phyloP scores from a whole-genome alignment of 495 filamentous ascomycete species.

The Cladorrhinum samala region DNA sequence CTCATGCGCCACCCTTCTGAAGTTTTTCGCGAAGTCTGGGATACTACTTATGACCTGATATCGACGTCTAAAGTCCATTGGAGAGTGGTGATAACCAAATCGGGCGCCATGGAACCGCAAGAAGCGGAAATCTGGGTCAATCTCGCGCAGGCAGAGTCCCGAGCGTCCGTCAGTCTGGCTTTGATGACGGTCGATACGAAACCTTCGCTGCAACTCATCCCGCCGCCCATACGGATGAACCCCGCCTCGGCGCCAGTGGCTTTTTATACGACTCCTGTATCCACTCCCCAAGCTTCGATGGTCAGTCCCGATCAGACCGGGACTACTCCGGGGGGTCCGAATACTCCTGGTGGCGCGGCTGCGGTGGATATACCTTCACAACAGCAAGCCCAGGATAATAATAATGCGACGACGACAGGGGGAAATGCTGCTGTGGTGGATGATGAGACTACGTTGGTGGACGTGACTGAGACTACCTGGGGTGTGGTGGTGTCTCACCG shows the following conservation, averaged over 20 bases:
- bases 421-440: no score
- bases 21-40: slow-evolving; percentile 76
- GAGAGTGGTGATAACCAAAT: slow-evolving; percentile 72
- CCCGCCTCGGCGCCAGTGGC: slow-evolving; percentile 29
- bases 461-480: slow-evolving; percentile 77
- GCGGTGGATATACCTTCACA: no score
- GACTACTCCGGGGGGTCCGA: slow-evolving; percentile 42
- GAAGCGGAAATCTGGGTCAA: slow-evolving; percentile 60
- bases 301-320: slow-evolving; percentile 51
- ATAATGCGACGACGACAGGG: no score
- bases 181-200: slow-evolving; percentile 61
- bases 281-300: slow-evolving; percentile 51
- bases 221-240: slow-evolving; percentile 41
- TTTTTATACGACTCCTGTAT: slow-evolving; percentile 49
- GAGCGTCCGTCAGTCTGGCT: slow-evolving; percentile 47
- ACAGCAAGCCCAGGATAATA: no score
- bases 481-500: slow-evolving; percentile 65
- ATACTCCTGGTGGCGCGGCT: slow-evolving; percentile 44
- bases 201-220: slow-evolving; percentile 60
- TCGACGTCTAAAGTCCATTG: slow-evolving; percentile 65
- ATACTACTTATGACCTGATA: slow-evolving; percentile 71
- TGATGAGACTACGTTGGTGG: slow-evolving; percentile 68
- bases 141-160: slow-evolving; percentile 36
- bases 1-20: slow-evolving; percentile 53
- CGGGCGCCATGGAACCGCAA: slow-evolving; percentile 63